Conservation (phyloP, 2,329 filamentous ascomycete species). For the Lithohypha guttulata region DNA sequence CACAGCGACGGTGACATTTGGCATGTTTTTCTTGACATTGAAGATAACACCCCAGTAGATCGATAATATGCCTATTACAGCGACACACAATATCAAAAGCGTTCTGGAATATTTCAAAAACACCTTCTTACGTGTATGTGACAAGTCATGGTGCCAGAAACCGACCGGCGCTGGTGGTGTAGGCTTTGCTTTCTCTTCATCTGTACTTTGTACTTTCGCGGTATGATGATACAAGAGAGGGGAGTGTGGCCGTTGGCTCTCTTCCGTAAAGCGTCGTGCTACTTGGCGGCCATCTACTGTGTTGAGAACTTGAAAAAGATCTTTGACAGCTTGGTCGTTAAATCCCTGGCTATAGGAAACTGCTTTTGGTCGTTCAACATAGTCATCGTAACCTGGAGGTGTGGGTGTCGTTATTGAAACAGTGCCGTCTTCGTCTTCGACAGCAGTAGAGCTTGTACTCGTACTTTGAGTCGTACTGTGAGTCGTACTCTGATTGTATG, state of each 20-base stretch:
- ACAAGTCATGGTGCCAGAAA: constrained; percentile 1
- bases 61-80: constrained; percentile 47
- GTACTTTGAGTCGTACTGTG: neutral
- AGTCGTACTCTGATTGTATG: neutral
- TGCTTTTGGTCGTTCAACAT: neutral
- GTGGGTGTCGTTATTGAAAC: too few relatives aligned
- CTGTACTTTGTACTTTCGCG: neutral
- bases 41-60: constrained; percentile 53
- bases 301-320: neutral
- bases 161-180: constrained; percentile 1
- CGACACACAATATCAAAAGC: constrained; percentile 41
- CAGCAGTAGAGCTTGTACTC: neutral
- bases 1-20: constrained; percentile 43
- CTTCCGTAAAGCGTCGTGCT: neutral
- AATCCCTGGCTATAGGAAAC: neutral
- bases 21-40: constrained; percentile 39
- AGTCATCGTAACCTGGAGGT: too few relatives aligned
- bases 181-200: constrained; percentile 4
- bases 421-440: neutral
- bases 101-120: constrained; percentile 2
- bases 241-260: too few relatives aligned
- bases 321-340: constrained; percentile 30
- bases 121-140: constrained; percentile 1
- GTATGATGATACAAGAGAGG: too few relatives aligned
- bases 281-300: neutral